Percentiles rank a stretch among this genome's conserved stretches.
These are phyloP conservation scores for Allium fistulosum DNA, from an alignment of 106 monocot species.

Conservation along the genomic window DNA sequence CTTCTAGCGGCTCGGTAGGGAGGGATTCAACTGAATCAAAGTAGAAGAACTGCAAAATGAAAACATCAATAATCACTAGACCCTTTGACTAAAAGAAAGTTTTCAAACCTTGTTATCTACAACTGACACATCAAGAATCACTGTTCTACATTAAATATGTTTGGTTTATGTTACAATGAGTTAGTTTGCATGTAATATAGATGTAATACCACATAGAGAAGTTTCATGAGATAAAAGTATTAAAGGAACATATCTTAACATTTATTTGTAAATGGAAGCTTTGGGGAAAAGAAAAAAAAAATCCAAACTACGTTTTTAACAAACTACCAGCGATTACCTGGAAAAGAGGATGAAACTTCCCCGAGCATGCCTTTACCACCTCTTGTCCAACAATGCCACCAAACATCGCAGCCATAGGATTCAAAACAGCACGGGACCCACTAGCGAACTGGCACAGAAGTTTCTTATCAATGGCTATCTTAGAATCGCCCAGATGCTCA, in stretches of 20 bases:
- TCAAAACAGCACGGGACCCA: conserved; percentile 62
- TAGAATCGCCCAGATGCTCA: conserved; percentile 26
- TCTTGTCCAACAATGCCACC: conserved; percentile 78
- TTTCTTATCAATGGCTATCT: conserved; percentile 41
- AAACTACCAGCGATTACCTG: conserved; percentile 24
- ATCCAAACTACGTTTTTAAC: too few species aligned
- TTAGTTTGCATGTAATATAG: too few species aligned
- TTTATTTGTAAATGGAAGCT: too few species aligned
- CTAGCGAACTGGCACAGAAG: conserved; percentile 42
- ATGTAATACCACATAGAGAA: neutral
- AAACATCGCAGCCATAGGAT: conserved; percentile 78
- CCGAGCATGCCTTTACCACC: conserved; percentile 66
- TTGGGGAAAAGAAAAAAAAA: too few species aligned
- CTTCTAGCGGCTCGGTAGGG: conserved; percentile 42
- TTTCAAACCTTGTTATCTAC: too few species aligned
- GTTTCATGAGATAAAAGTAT: conserved; percentile 9
- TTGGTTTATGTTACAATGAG: too few species aligned
- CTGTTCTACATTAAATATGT: too few species aligned
- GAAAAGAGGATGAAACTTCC: conserved; percentile 67
- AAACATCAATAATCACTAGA: too few species aligned
- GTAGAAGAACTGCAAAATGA: conserved; percentile 52
- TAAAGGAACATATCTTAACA: neutral
- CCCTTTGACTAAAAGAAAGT: too few species aligned
- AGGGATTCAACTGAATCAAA: conserved; percentile 72
- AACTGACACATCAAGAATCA: too few species aligned